Evolutionary conservation across 208 protist species (phyloP), one percentile per base, ranked within the genome.

Genomic region (Strigomonas culicis): DNA sequence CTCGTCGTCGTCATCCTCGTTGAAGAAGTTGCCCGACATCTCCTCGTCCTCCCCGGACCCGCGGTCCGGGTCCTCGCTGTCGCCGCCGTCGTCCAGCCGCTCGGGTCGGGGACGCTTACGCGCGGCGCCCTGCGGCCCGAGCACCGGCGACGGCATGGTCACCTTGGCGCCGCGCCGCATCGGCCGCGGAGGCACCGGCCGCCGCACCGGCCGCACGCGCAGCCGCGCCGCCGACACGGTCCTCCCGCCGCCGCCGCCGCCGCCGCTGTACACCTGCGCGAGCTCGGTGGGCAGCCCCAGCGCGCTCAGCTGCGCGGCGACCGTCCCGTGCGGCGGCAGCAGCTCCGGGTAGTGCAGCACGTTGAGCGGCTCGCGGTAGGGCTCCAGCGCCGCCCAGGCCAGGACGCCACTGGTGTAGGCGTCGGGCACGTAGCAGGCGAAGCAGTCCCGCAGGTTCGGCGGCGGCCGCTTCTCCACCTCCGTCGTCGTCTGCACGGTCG

Each of bases 91-190:
- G 47, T 31, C 49, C 31, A 32, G 28, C 7, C 21, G 36, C 46
- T 19, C 36, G 17, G 4, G 19, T 21, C 31, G 17, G 13, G 24
- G 51, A 3, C n/a, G 30, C 17, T 36, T 52, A 43, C 34, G 41
- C 13, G 67, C 74, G 4, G 53, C 72, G 25, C 68, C 63, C 28
- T 80, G 69, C n/a, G 69, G 70, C 10, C 66, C 75, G 52, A n/a
- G 8, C 22, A 25, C 49, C 52, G 11, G 59, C 66, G 56, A 19
- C 15, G 24, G 56, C 59, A 30, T 63, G 25, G 53, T 31, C 15
- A 93, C 87, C 71, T 88, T 90, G 10, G 83, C 82, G 1, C 87
- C 87, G 17, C 83, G 72, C 15, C 87, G 77, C 3, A 84, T 60
- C 7, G 82, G 82, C 22, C 85, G 80, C 17, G 85, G 71, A 7